Evolutionary conservation across 768 basidiomycete species (phyloP).

Genomic region (Tylopilus vinaceipallidus): DNA sequence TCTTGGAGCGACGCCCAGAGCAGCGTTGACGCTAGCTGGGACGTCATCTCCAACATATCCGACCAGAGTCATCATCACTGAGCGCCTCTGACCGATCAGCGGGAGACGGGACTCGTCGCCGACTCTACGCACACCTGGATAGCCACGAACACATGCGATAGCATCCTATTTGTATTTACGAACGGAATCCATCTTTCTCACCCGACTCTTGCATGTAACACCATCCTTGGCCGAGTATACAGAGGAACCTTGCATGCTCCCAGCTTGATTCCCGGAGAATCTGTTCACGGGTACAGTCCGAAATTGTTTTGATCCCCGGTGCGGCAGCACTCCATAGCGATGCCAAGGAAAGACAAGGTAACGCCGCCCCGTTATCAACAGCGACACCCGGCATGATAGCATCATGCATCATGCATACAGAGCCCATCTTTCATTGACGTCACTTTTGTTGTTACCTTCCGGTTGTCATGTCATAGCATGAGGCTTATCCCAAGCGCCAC

Average conservation of each 20-base stretch:
- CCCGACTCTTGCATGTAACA: conserved; percentile 7
- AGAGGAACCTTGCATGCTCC: neutral
- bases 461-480: too few species aligned
- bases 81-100: neutral
- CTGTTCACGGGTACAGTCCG: too few species aligned
- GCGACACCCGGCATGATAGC: neutral
- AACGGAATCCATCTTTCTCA: neutral
- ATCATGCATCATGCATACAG: neutral
- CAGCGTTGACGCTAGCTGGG: conserved; percentile 20
- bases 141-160: neutral
- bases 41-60: conserved; percentile 22
- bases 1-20: conserved; percentile 32
- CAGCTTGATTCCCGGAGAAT: too few species aligned
- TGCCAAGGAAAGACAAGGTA: neutral
- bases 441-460: neutral
- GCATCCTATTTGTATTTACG: neutral
- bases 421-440: neutral
- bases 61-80: neutral
- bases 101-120: too few species aligned
- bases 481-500: too few species aligned
- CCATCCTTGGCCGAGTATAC: neutral
- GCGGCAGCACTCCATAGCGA: too few species aligned
- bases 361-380: neutral
- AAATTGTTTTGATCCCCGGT: too few species aligned
- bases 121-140: too few species aligned